Evolutionary conservation across 2,329 filamentous ascomycete genomes (phyloP).

Genomic region (Talaromyces sp.): DNA sequence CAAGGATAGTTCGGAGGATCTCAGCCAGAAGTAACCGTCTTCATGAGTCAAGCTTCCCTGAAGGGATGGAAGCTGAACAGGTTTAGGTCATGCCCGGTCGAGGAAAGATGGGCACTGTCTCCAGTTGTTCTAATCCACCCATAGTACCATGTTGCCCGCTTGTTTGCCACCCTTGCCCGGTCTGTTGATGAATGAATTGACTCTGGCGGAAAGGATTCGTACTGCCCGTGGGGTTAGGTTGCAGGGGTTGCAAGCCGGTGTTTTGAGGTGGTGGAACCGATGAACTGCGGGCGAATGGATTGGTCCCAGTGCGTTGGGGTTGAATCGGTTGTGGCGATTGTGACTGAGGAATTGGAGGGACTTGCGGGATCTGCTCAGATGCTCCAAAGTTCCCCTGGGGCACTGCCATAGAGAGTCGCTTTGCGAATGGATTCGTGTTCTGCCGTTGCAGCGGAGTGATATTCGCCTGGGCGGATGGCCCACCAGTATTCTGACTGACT

Average conservation of each 20-base stretch:
- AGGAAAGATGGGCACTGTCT: constrained; percentile 83
- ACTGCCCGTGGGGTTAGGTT: constrained; percentile 78
- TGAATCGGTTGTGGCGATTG: constrained; percentile 49
- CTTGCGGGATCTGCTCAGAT: constrained; percentile 34
- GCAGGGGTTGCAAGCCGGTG: constrained; percentile 52
- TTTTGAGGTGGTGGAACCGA: constrained; percentile 43
- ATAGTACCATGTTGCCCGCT: constrained; percentile 73
- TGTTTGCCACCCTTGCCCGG: constrained; percentile 86
- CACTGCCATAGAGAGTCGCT: constrained; percentile 48
- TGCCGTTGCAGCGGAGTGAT: constrained; percentile 57
- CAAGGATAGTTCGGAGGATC: constrained; percentile 12
- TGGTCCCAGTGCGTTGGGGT: constrained; percentile 68
- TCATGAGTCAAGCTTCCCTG: background rate
- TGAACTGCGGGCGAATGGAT: constrained; percentile 66
- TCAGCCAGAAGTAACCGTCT: background rate
- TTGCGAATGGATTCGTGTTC: constrained; percentile 86
- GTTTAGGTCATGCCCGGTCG: constrained; percentile 61
- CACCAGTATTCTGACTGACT: constrained; percentile 52
- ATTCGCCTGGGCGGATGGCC: constrained; percentile 30
- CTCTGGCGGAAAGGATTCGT: constrained; percentile 96
- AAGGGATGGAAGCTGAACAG: too few species aligned
- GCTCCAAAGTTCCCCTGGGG: constrained; percentile 29
- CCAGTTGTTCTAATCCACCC: constrained; percentile 71
- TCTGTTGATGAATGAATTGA: constrained; percentile 84
- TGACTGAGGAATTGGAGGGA: constrained; percentile 40